Percentiles rank a stretch among this genome's conserved stretches.
Evolutionary conservation across 2,329 filamentous ascomycete species (phyloP).

Genomic region (Nothopassalora personata): DNA sequence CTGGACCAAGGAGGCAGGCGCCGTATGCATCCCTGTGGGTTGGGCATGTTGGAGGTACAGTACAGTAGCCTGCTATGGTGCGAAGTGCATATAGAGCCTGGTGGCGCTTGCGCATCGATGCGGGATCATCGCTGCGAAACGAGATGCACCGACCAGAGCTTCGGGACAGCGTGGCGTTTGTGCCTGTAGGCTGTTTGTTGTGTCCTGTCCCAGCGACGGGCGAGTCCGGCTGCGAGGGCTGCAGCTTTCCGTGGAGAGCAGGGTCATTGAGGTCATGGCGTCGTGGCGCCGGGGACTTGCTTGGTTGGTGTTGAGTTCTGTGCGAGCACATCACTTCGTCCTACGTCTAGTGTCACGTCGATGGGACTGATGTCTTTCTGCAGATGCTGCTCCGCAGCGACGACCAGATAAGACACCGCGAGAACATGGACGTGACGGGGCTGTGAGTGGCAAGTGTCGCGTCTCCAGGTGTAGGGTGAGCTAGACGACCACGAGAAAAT

Average conservation of each 20-base stretch:
- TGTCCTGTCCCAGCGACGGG: not conserved
- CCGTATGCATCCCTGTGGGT: not conserved
- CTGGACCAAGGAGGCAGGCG: not conserved
- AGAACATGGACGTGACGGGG: not conserved
- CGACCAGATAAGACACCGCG: not conserved
- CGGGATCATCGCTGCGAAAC: not conserved
- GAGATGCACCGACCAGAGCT: not conserved
- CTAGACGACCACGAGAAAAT: not conserved
- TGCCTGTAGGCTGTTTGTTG: not conserved
- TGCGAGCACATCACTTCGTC: not conserved
- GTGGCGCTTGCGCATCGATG: not conserved
- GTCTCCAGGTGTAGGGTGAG: not conserved
- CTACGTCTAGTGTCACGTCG: not conserved
- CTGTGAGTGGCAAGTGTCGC: not conserved
- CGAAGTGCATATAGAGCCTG: not conserved
- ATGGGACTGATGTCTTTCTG: not conserved
- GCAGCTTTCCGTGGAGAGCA: constrained; percentile 1
- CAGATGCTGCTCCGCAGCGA: not conserved
- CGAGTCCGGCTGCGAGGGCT: not conserved
- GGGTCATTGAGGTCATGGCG: not conserved
- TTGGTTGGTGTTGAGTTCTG: not conserved
- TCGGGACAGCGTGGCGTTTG: not conserved
- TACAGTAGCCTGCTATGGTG: not conserved
- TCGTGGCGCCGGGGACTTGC: not conserved
- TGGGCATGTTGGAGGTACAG: not conserved